Evolutionary conservation across 2,329 filamentous ascomycete species (phyloP).

Genomic region (Xylaria digitata): DNA sequence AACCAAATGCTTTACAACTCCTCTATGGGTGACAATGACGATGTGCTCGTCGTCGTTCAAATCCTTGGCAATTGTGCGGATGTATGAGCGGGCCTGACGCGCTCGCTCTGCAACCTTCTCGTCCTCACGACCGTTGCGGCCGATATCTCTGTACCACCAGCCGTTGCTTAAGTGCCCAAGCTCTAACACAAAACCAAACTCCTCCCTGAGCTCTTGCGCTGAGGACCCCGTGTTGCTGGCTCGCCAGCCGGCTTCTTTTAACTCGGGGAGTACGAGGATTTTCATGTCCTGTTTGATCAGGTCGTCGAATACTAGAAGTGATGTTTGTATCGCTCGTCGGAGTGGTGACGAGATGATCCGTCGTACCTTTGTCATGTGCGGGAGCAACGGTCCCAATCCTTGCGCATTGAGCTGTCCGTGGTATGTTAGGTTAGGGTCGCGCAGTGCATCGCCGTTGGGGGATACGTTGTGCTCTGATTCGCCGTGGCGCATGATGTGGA

Average conservation of each 20-base stretch:
- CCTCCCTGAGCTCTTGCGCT: background rate
- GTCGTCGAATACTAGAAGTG: background rate
- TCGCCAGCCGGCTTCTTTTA: background rate
- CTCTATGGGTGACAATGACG: slow-evolving; percentile 18
- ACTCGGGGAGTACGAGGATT: background rate
- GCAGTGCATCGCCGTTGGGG: background rate
- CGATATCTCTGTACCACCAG: background rate
- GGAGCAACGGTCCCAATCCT: background rate
- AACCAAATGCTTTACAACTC: background rate
- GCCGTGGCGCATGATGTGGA: slow-evolving; percentile 20
- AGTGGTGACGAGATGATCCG: slow-evolving; percentile 16
- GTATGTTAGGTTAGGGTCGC: slow-evolving; percentile 10
- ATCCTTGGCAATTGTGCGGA: background rate
- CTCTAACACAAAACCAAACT: slow-evolving; percentile 7
- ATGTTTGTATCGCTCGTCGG: slow-evolving; percentile 11
- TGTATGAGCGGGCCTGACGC: background rate
- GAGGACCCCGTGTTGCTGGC: slow-evolving; percentile 6
- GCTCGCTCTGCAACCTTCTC: slow-evolving; percentile 1
- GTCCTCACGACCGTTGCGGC: background rate
- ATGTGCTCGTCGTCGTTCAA: slow-evolving; percentile 13
- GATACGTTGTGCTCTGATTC: slow-evolving; percentile 8
- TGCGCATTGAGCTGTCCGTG: background rate
- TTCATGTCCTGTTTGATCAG: background rate
- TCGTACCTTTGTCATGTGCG: background rate
- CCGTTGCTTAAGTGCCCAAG: background rate